Base-by-base conservation (phyloP, 2,329 filamentous ascomycete species). In the Epichloe scottii region DNA sequence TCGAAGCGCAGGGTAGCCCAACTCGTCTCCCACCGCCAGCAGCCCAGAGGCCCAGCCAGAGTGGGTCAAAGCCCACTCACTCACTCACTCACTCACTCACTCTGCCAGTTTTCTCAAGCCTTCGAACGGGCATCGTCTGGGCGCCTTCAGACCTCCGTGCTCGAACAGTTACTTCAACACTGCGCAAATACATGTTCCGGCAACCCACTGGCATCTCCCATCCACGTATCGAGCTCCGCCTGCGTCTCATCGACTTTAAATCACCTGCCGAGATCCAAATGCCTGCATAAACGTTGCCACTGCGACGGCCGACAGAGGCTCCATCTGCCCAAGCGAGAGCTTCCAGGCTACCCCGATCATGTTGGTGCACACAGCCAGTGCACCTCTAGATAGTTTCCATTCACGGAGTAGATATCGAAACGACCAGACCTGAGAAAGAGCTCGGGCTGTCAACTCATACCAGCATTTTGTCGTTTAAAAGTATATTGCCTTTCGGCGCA, bases 291-390 rank as follows among this genome's bases (percentile, higher is more conserved):
- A 41, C 14, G 10, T 23, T 37, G 26, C 33, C 41, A 26, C 41
- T 39, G 46, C 46, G n/a, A 49, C 49, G 54, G 52, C 56, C 56
- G 55, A 55, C 34, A 39, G 40, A 41, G 49, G 33, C 41, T 43
- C 41, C 26, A 40, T 26, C 23, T 15, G 41, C 40, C 46, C 21
- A 45, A 40, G 41, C 40, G 37, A 33, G n/a, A 50, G 59, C 59
- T 58, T 57, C 57, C 59, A 66, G 65, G 65, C 67, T 55, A 65
- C 55, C 60, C 59, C 60, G 67, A 71, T 67, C 68, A 71, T 71
- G 68, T 70, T 69, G 63, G 62, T 65, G 61, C 63, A 64, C 63
- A 60, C 61, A 57, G 58, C 59, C 56, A 62, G 56, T 58, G 57
- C 59, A 60, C 56, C 63, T 63, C 60, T 62, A 66, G 61, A 64